These are phyloP conservation scores for Endogone sp. DNA, from an alignment of 192 early-diverging fungal genomes.

Conservation along the genomic window DNA sequence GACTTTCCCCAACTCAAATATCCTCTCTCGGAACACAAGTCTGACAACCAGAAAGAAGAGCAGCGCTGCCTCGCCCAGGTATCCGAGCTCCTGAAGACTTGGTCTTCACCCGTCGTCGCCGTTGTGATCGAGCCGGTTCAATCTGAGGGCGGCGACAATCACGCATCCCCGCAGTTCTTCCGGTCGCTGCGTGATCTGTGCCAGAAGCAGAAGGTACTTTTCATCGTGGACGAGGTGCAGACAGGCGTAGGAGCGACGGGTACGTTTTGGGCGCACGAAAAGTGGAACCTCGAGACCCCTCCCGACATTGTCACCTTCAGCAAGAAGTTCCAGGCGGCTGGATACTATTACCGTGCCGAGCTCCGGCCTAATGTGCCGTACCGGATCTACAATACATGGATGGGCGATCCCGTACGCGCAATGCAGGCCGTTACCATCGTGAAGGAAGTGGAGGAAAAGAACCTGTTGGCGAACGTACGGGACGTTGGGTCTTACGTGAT, in stretches of 20 bases:
- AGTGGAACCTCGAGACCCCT: slow-evolving; percentile 59
- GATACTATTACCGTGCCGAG: slow-evolving; percentile 58
- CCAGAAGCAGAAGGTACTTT: slow-evolving; percentile 46
- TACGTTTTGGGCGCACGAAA: slow-evolving; percentile 73
- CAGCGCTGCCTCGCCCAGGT: slow-evolving; percentile 45
- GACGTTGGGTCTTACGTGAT: slow-evolving; percentile 52
- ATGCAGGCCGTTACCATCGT: slow-evolving; percentile 58
- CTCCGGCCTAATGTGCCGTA: slow-evolving; percentile 58
- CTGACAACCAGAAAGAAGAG: slow-evolving; percentile 59
- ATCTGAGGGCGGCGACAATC: slow-evolving; percentile 71
- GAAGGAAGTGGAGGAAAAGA: slow-evolving; percentile 49
- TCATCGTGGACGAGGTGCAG: slow-evolving; percentile 82
- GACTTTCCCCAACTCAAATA: slow-evolving; percentile 66
- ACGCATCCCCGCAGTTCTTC: slow-evolving; percentile 66
- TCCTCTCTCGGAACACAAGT: slow-evolving; percentile 53
- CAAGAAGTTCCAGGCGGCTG: slow-evolving; percentile 76
- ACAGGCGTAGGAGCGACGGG: slow-evolving; percentile 73
- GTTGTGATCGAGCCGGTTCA: slow-evolving; percentile 71
- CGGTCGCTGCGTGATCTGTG: slow-evolving; percentile 56
- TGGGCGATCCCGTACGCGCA: slow-evolving; percentile 68
- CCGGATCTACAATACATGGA: slow-evolving; percentile 75
- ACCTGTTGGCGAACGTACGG: slow-evolving; percentile 46
- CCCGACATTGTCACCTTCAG: slow-evolving; percentile 78
- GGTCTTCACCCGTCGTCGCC: slow-evolving; percentile 53
- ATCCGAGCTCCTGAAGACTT: slow-evolving; percentile 42